These are phyloP conservation scores for Choiromyces venosus DNA, from an alignment of 495 filamentous ascomycete species.

Conservation along the genomic window DNA sequence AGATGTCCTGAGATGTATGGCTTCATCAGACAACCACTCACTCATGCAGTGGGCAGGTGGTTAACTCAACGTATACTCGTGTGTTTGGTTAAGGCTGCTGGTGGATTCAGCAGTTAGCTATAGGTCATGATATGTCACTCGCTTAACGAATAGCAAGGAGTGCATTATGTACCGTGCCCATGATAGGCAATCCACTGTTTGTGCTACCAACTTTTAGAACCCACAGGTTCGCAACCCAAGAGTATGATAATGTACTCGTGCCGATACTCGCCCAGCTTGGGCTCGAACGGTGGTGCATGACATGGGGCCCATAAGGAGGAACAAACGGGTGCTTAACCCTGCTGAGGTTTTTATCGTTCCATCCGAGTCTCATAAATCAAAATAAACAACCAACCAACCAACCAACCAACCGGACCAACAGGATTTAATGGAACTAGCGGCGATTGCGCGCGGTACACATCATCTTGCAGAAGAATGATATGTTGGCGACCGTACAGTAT, in stretches of 20 bases:
- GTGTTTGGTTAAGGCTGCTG: neutral
- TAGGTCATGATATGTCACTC: slow-evolving; percentile 1
- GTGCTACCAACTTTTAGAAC: neutral
- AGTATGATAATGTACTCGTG: neutral
- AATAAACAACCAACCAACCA: neutral
- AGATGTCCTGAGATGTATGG: neutral
- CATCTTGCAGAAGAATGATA: neutral
- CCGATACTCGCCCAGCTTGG: neutral
- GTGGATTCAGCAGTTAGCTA: neutral
- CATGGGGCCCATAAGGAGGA: neutral
- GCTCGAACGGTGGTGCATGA: neutral
- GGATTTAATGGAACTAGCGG: neutral
- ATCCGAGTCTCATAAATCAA: neutral
- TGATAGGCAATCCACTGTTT: neutral
- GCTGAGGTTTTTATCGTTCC: neutral
- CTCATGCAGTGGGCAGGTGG: neutral
- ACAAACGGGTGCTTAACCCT: no score
- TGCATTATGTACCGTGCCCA: neutral
- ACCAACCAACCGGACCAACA: neutral
- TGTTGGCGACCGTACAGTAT: neutral
- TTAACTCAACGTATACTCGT: neutral
- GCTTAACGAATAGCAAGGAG: neutral
- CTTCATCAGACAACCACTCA: neutral
- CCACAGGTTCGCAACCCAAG: neutral
- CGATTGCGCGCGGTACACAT: neutral